Conservation (phyloP, 2,329 filamentous ascomycete genomes). For the Fusarium udum region DNA sequence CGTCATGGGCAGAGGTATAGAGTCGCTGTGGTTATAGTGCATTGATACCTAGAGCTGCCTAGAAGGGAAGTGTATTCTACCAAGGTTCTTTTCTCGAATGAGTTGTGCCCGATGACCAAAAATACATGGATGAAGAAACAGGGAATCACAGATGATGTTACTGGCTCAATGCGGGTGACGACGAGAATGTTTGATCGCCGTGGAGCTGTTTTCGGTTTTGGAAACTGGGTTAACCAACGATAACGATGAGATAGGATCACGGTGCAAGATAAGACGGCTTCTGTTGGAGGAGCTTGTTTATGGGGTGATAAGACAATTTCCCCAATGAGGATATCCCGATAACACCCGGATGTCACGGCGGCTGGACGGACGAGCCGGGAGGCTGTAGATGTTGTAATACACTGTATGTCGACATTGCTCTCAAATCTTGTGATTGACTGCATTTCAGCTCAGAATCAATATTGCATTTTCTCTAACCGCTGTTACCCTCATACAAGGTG, state of each 20-base stretch:
- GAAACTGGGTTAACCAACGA: conserved; percentile 2
- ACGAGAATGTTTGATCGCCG: conserved; percentile 12
- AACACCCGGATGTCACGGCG: conserved; percentile 22
- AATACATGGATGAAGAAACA: not conserved
- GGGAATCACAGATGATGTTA: not conserved
- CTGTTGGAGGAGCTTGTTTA: not conserved
- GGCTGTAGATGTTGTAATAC: not conserved
- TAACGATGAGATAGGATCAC: not conserved
- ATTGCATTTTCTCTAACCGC: not conserved
- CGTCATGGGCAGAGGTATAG: conserved; percentile 18
- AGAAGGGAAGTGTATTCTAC: conserved; percentile 19
- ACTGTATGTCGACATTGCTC: not conserved
- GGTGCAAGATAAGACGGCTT: not conserved
- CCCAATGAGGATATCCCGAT: conserved; percentile 16
- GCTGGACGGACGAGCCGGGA: not conserved
- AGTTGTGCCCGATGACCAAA: conserved; percentile 29
- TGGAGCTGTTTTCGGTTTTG: not conserved
- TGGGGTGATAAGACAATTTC: not conserved
- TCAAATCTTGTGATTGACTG: not conserved
- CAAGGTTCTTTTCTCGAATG: conserved; percentile 24
- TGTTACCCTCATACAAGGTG: not conserved
- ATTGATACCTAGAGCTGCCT: conserved; percentile 22
- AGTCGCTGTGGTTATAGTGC: not conserved
- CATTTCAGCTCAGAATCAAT: not conserved
- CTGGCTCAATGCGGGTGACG: conserved; percentile 2